Evolutionary conservation across 371 early-diverging fungal species (phyloP).

Genomic region (Mucor indicus): DNA sequence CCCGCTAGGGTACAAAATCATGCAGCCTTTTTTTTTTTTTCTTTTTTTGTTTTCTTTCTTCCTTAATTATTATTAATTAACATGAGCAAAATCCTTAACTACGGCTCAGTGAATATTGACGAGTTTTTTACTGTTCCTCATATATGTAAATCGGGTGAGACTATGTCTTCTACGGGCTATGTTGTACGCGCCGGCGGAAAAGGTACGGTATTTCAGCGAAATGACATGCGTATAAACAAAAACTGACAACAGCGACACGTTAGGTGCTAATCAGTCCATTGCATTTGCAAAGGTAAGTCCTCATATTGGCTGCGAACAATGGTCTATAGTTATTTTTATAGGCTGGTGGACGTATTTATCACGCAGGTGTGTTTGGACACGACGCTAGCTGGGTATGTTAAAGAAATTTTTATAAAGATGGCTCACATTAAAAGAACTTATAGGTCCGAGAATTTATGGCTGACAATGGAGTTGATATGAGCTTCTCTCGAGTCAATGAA

Average conservation of each 20-base stretch:
- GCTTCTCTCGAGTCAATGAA: constrained; percentile 22
- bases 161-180: constrained; percentile 63
- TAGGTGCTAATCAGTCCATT: constrained; percentile 84
- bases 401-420: neutral
- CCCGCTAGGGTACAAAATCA: constrained; percentile 1
- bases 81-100: constrained; percentile 58
- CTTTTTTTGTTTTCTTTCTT: neutral
- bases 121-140: constrained; percentile 83
- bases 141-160: constrained; percentile 82
- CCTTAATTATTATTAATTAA: neutral
- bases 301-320: no score
- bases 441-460: constrained; percentile 35
- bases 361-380: constrained; percentile 81
- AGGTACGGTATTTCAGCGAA: constrained; percentile 48
- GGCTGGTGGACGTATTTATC: constrained; percentile 68
- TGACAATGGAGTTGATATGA: constrained; percentile 42
- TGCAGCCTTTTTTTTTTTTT: neutral
- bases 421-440: neutral
- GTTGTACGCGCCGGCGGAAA: constrained; percentile 84
- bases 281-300: constrained; percentile 64
- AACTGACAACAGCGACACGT: neutral
- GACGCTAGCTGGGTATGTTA: constrained; percentile 82
- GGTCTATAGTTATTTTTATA: constrained; percentile 6
- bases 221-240: no score
- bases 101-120: constrained; percentile 90